Conservation (phyloP, 495 filamentous ascomycete genomes). For the Aspergillus cavernicola region DNA sequence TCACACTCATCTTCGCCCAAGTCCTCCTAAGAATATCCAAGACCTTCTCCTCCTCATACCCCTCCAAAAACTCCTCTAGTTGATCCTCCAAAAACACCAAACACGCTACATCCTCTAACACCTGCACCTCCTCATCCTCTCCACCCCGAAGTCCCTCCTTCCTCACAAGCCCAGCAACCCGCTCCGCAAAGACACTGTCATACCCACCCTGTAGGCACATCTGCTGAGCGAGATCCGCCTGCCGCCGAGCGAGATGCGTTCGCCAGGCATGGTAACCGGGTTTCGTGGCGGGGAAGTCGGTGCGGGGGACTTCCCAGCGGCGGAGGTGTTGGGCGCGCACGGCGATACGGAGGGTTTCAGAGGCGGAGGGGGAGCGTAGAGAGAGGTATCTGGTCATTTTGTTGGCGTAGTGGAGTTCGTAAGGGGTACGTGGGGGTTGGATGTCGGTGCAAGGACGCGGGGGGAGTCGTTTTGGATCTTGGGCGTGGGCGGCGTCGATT, state of each 20-base stretch:
- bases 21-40: conserved; percentile 72
- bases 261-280: conserved; percentile 75
- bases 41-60: conserved; percentile 69
- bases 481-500: conserved; percentile 70
- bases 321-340: conserved; percentile 78
- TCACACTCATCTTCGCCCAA: conserved; percentile 75
- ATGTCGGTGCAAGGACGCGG: conserved; percentile 2
- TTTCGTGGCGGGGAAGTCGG: conserved; percentile 63
- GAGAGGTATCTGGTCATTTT: conserved; percentile 71
- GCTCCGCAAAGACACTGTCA: conserved; percentile 39
- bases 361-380: conserved; percentile 50
- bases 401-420: conserved; percentile 75
- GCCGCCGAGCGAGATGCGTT: conserved; percentile 62
- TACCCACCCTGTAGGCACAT: conserved; percentile 55
- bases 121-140: conserved; percentile 70
- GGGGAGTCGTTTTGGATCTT: conserved; percentile 56
- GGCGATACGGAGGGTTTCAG: conserved; percentile 63
- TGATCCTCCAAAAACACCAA: conserved; percentile 83
- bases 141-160: conserved; percentile 60
- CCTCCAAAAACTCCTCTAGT: conserved; percentile 69
- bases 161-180: conserved; percentile 57
- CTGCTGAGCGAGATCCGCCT: conserved; percentile 56
- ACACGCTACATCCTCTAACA: conserved; percentile 80
- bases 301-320: conserved; percentile 75
- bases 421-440: conserved; percentile 45